These are phyloP conservation scores for Saccharomycopsis vini DNA, from an alignment of 805 yeast genomes.

Conservation along the genomic window DNA sequence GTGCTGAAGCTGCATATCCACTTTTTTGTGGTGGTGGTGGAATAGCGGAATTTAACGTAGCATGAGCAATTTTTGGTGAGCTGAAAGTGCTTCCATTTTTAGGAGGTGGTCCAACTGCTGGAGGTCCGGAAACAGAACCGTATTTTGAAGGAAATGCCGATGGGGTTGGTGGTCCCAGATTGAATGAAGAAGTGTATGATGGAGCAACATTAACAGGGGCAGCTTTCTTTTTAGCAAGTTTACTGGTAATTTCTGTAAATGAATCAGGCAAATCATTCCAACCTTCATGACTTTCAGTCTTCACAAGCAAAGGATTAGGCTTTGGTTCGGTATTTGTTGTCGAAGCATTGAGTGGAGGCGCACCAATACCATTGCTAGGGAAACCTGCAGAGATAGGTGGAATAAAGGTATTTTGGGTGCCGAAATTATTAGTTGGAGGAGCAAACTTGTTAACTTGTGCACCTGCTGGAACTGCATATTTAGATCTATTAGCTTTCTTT, in stretches of 20 bases:
- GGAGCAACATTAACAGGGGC: constrained; percentile 28
- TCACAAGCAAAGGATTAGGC: constrained; percentile 22
- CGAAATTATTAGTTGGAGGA: background rate
- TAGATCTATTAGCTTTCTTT: constrained; percentile 26
- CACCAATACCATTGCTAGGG: too few relatives aligned
- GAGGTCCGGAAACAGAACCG: constrained; percentile 30
- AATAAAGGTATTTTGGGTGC: background rate
- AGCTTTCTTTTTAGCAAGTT: constrained; percentile 34
- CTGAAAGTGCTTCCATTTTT: constrained; percentile 17
- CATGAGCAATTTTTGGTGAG: constrained; percentile 14
- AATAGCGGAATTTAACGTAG: constrained; percentile 3
- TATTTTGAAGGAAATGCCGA: constrained; percentile 20
- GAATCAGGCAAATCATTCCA: constrained; percentile 64
- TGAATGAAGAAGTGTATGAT: constrained; percentile 21
- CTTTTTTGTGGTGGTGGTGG: too few relatives aligned
- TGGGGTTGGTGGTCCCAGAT: constrained; percentile 22
- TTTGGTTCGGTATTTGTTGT: too few relatives aligned
- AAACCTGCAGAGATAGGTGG: too few relatives aligned
- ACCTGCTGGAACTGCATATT: constrained; percentile 24
- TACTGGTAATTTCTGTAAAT: constrained; percentile 32
- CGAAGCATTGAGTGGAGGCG: constrained; percentile 1
- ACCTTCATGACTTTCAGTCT: constrained; percentile 47
- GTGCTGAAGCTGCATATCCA: constrained; percentile 22
- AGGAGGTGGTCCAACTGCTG: constrained; percentile 19
- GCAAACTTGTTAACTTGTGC: background rate